Percentiles rank a stretch among this genome's conserved stretches.
These are phyloP conservation scores for Mycena vulgaris DNA, from an alignment of 768 basidiomycete species.

Conservation along the genomic window DNA sequence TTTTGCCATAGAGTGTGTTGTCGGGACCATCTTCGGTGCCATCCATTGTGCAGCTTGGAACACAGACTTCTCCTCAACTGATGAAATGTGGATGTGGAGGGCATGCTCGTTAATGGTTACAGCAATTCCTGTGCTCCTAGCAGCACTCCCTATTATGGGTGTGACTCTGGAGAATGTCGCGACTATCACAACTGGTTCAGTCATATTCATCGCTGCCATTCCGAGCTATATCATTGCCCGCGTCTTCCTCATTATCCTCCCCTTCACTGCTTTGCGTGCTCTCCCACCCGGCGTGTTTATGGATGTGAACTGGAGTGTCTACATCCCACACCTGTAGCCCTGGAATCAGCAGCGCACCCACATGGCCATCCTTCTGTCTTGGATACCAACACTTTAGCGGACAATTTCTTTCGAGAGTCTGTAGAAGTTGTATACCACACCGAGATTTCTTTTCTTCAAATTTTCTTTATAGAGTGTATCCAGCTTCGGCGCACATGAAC, in stretches of 20 bases:
- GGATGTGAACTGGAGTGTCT: background rate
- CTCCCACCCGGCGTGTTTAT: no score
- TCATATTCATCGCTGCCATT: background rate
- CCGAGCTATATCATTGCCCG: background rate
- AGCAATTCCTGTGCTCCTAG: slow-evolving; percentile 5
- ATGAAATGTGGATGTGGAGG: slow-evolving; percentile 41
- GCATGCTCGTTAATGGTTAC: slow-evolving; percentile 31
- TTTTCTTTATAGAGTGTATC: no score
- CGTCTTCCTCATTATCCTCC: background rate
- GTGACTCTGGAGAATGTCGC: no score
- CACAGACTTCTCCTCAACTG: slow-evolving; percentile 39
- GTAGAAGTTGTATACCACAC: no score
- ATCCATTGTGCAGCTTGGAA: slow-evolving; percentile 47
- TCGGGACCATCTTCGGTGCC: slow-evolving; percentile 42
- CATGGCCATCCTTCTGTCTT: no score
- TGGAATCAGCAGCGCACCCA: no score
- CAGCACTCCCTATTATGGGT: background rate
- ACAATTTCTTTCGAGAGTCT: no score
- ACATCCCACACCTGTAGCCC: background rate
- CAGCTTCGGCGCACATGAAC: no score
- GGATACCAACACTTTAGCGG: no score
- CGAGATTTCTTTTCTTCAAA: no score
- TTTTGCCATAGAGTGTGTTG: background rate
- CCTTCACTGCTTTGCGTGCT: background rate
- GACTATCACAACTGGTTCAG: no score